Evolutionary conservation across 2,329 filamentous ascomycete genomes (phyloP), one percentile per base, ranked within the genome.

Genomic region (Colletotrichum tropicicola): DNA sequence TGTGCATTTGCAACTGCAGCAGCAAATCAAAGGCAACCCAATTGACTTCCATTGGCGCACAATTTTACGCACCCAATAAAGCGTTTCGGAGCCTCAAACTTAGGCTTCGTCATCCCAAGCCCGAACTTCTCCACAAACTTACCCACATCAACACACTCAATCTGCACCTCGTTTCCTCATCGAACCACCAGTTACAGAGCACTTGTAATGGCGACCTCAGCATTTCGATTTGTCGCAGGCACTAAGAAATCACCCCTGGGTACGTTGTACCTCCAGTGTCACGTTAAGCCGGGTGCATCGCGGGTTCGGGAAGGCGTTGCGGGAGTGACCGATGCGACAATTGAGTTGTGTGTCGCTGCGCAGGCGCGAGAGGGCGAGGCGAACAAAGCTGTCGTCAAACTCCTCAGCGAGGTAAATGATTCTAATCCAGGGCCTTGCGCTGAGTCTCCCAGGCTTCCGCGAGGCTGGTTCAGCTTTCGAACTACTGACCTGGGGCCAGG

Each of bases 351-450:
- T 49, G 90, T 92, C 3, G 78, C 89, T 1, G 90, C 89, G 0
- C 88, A 85, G 68, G 83, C 91, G 10, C 83, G 84, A 65, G 88
- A 92, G 13, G 89, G 90, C 13, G 88, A 91, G 72, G 87, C 91
- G 5, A 93, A 93, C 72, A 86, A 85, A 72, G 90, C 90, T 5
- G 87, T 92, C 3, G 77, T 88, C 51, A 80, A 84, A 37, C 77
- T 92, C 5, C 78, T 93, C 59, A 89, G 89, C 68, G 79, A 87
- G 71, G 88, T 89, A n/a, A n/a, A n/a, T n/a, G n/a, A n/a, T n/a
- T n/a, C n/a, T n/a, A n/a, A 70, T 15, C 32, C 15, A 12, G 32
- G 5, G 12, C 32, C 32, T 35, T 15, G 12, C 12, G 8, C 32
- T n/a, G n/a, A n/a, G n/a, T n/a, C n/a, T n/a, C n/a, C n/a, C n/a